phyloP scores from a whole-genome alignment of 2,329 filamentous ascomycete genomes.

The Exserohilum turcica region DNA sequence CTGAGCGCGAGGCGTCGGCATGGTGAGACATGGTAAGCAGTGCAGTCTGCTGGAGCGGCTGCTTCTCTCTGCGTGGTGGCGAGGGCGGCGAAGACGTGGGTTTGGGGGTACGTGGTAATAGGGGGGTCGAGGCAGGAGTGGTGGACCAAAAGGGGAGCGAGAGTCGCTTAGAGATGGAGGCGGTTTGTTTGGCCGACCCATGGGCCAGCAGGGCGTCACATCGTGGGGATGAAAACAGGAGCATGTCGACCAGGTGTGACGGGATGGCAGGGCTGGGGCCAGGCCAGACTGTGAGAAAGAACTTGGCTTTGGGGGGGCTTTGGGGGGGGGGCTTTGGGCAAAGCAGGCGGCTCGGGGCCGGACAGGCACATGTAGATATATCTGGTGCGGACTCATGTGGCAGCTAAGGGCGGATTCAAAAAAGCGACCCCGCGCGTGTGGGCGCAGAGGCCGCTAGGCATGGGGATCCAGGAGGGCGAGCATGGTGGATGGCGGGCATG shows the following conservation, averaged over 20 bases:
- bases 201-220: conserved; percentile 19
- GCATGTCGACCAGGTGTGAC: conserved; percentile 29
- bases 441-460: neutral
- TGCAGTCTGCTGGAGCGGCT: conserved; percentile 7
- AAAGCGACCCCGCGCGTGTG: neutral
- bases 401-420: neutral
- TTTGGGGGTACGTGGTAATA: conserved; percentile 22
- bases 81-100: conserved; percentile 9
- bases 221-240: conserved; percentile 31
- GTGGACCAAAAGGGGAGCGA: conserved; percentile 24
- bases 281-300: conserved; percentile 4
- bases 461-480: conserved; percentile 4
- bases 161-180: conserved; percentile 21
- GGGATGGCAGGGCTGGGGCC: conserved; percentile 5
- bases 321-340: neutral
- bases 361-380: neutral
- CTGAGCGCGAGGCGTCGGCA: conserved; percentile 22
- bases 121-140: conserved; percentile 21
- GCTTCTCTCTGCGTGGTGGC: conserved; percentile 8
- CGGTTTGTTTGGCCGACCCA: conserved; percentile 12
- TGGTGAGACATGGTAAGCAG: conserved; percentile 22
- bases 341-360: conserved; percentile 13
- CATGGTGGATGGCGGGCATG: conserved; percentile 26
- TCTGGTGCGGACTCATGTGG: too few species aligned
- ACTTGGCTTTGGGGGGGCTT: too few species aligned